phyloP scores from a whole-genome alignment of 768 basidiomycete species.

The Plicaturopsis crispa region DNA sequence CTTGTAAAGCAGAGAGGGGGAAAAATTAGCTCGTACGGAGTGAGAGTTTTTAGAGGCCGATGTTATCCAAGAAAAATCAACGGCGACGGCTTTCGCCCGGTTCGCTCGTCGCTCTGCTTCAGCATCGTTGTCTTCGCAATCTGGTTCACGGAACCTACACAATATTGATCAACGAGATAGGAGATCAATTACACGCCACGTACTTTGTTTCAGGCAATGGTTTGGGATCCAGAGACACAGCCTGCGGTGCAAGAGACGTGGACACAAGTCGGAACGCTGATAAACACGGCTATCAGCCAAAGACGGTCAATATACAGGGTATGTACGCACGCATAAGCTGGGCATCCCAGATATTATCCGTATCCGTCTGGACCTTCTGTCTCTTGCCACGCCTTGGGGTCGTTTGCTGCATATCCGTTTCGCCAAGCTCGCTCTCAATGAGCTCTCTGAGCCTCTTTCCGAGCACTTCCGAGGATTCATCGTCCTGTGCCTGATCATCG shows the following conservation, averaged over 20 bases:
- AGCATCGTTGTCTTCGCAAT: conserved; percentile 36
- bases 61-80: conserved; percentile 27
- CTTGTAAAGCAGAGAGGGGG: not conserved
- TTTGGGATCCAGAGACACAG: conserved; percentile 35
- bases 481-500: conserved; percentile 7
- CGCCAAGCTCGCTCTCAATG: not conserved
- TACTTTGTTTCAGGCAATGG: conserved; percentile 34
- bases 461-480: conserved; percentile 9
- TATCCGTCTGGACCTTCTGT: not conserved
- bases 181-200: conserved; percentile 5
- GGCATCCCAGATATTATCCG: not conserved
- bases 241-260: conserved; percentile 16
- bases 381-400: conserved; percentile 4
- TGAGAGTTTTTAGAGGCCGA: not conserved
- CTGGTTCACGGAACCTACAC: conserved; percentile 39
- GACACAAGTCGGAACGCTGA: conserved; percentile 47
- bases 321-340: conserved; percentile 1
- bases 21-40: not conserved
- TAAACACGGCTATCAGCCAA: conserved; percentile 3
- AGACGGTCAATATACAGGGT: not conserved
- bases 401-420: not conserved
- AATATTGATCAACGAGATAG: not conserved
- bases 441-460: not conserved
- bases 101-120: conserved; percentile 35
- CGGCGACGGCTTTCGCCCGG: conserved; percentile 30